Percentiles rank a stretch among this genome's conserved stretches.
These are phyloP conservation scores for Apiospora rasikravindrae DNA, from an alignment of 2,329 filamentous ascomycete genomes.

Conservation along the genomic window DNA sequence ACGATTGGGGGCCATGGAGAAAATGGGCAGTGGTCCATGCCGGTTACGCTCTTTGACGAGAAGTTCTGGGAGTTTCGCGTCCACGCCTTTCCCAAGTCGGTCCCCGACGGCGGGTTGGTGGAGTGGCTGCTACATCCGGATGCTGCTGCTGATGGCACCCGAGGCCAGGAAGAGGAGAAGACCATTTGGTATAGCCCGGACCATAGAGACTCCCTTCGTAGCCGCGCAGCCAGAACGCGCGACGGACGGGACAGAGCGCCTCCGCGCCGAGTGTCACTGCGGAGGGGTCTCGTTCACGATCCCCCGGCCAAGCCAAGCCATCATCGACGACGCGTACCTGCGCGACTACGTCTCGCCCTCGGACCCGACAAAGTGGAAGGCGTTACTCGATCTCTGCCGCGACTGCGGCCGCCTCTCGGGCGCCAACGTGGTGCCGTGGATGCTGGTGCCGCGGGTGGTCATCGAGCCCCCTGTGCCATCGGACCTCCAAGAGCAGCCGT, in stretches of 20 bases:
- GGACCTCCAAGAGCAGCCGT: slow-evolving; percentile 33
- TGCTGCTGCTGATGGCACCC: background rate
- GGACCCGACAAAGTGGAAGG: slow-evolving; percentile 50
- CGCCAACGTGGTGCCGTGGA: slow-evolving; percentile 49
- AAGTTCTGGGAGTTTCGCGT: slow-evolving; percentile 3
- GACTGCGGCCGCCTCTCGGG: slow-evolving; percentile 52
- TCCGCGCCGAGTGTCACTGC: slow-evolving; percentile 52
- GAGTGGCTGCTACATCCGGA: slow-evolving; percentile 18
- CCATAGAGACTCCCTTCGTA: background rate
- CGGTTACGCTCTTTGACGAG: slow-evolving; percentile 14
- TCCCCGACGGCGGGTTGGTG: slow-evolving; percentile 18
- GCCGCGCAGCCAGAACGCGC: slow-evolving; percentile 37
- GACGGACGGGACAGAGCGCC: slow-evolving; percentile 42
- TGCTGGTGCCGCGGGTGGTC: slow-evolving; percentile 44
- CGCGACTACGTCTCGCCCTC: slow-evolving; percentile 42
- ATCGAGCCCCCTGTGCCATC: slow-evolving; percentile 44
- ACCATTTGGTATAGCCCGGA: slow-evolving; percentile 21
- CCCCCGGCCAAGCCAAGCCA: slow-evolving; percentile 42
- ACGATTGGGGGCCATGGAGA: background rate
- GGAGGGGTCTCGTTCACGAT: slow-evolving; percentile 54
- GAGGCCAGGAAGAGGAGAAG: slow-evolving; percentile 15
- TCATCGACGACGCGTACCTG: slow-evolving; percentile 38
- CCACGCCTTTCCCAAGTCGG: slow-evolving; percentile 21
- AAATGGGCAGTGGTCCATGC: slow-evolving; percentile 19
- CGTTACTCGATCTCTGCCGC: slow-evolving; percentile 46